Percentiles rank a stretch among this genome's conserved stretches.
Conservation (phyloP, 1,284 basidiomycete species). For the Trametes versicolor region DNA sequence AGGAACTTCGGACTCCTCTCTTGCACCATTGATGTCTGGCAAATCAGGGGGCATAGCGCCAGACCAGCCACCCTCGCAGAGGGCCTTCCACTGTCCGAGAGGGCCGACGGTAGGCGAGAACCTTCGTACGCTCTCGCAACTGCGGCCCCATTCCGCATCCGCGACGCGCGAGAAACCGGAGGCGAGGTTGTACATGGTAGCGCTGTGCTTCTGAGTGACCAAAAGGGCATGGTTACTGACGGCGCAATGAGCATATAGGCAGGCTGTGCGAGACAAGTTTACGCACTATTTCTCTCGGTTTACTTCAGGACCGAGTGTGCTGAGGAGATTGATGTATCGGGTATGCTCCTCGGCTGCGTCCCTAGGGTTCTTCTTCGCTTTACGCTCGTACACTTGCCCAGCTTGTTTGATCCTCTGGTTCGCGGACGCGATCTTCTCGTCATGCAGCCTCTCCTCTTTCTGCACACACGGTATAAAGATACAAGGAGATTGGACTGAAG, state of each 20-base stretch:
- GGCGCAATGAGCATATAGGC: constrained; percentile 16
- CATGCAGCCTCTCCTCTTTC: constrained; percentile 84
- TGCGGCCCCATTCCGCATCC: constrained; percentile 78
- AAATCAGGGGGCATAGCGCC: constrained; percentile 64
- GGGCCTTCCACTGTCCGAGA: constrained; percentile 73
- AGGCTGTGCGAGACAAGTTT: neutral
- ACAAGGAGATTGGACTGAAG: neutral
- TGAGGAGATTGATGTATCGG: constrained; percentile 78
- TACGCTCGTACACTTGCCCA: constrained; percentile 79
- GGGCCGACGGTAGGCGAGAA: constrained; percentile 71
- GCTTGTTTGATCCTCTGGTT: constrained; percentile 82
- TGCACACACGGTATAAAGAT: constrained; percentile 40
- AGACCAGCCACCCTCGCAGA: constrained; percentile 80
- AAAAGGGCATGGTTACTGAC: constrained; percentile 71
- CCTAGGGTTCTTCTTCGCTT: constrained; percentile 74
- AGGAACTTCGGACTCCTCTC: constrained; percentile 10
- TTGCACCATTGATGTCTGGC: constrained; percentile 49
- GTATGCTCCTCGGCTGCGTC: constrained; percentile 79
- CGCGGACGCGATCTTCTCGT: constrained; percentile 72
- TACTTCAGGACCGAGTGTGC: constrained; percentile 78
- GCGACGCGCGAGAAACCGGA: constrained; percentile 72
- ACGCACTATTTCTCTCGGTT: constrained; percentile 81
- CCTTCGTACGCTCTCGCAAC: constrained; percentile 75
- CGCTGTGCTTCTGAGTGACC: constrained; percentile 68
- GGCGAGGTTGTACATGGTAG: constrained; percentile 68